Base-by-base conservation (phyloP, 1,139 yeast genomes). In the Candida sp. region DNA sequence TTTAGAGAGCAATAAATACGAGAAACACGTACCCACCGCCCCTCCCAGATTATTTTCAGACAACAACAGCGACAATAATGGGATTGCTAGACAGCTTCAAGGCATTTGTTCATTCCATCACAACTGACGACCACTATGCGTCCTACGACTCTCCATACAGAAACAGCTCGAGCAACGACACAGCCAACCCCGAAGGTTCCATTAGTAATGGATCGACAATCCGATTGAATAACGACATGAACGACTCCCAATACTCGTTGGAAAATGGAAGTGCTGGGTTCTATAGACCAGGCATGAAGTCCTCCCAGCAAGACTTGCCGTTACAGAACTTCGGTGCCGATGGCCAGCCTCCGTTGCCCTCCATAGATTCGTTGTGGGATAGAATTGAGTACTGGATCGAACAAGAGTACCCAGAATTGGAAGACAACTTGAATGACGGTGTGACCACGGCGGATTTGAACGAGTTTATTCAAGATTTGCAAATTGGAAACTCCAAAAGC, bases 321-420 rank as follows among this genome's bases (percentile, higher is more conserved):
- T 59, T 78, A 61, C 80, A 74, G 54, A 74, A 63, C 48, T 66
- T 81, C 50, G 72, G 75, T 53, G 65, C 75, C 46, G 73, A 75
- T 49, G 87, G 88, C 3, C 82, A 77, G 54, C 89, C 91, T 22
- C 90, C 92, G 5, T 80, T 89, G 49, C 94, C 96, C 7, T 78
- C 90, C 9, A 78, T 89, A 22, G 80, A 79, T 51, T 81, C 88
- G 12, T 78, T 91, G 52, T 89, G 96, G 96, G 83, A 80, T 54
- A 77, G 92, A 54, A 78, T 90, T 56, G 93, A 87, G 60, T 68
- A 73, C 40, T 88, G 93, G 90, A 73, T 88, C 54, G 96, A 88
- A 43, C 82, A 82, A 48, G 88, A 87, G 66, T 90, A 86, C 63
- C 94, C 96, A 1, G 96, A 90, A 66, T 79, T 90, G 51, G 86